A percentile compares a stretch with the other conserved stretches of the same genome.
Evolutionary conservation across 495 filamentous ascomycete genomes (phyloP).

Genomic region (Cladorrhinum samala): DNA sequence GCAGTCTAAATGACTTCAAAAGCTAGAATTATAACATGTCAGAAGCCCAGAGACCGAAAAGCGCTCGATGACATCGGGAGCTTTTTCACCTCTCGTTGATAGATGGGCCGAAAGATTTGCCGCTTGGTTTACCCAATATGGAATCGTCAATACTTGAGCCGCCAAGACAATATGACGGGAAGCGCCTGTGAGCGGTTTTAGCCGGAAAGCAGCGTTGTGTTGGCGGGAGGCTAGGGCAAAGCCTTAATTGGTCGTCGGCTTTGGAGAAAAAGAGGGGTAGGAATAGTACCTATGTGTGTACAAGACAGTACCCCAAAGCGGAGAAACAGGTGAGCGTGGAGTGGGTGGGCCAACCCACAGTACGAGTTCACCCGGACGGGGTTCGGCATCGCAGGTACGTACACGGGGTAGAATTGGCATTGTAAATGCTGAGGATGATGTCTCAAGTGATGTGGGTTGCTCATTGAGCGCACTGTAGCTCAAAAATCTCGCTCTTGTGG

Average conservation of each 20-base stretch:
- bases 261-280: conserved; percentile 13
- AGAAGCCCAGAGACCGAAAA: background rate
- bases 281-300: background rate
- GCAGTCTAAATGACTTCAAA: background rate
- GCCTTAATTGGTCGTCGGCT: conserved; percentile 18
- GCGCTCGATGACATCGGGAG: background rate
- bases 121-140: conserved; percentile 22
- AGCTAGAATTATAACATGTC: background rate
- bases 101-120: conserved; percentile 10
- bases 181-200: conserved; percentile 14
- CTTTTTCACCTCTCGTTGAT: conserved; percentile 5
- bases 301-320: conserved; percentile 5
- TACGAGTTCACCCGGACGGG: conserved; percentile 22
- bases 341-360: conserved; percentile 1
- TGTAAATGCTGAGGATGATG: background rate
- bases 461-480: too few species aligned
- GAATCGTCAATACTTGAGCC: conserved; percentile 6
- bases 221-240: conserved; percentile 13
- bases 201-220: conserved; percentile 18
- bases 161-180: conserved; percentile 17
- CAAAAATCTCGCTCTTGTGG: too few species aligned
- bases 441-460: too few species aligned
- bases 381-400: conserved; percentile 6
- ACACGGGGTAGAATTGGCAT: background rate
- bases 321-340: conserved; percentile 7